Percentiles rank a stretch among this genome's conserved stretches.
phyloP scores from a whole-genome alignment of 805 yeast genomes.

The Candida succiphila region DNA sequence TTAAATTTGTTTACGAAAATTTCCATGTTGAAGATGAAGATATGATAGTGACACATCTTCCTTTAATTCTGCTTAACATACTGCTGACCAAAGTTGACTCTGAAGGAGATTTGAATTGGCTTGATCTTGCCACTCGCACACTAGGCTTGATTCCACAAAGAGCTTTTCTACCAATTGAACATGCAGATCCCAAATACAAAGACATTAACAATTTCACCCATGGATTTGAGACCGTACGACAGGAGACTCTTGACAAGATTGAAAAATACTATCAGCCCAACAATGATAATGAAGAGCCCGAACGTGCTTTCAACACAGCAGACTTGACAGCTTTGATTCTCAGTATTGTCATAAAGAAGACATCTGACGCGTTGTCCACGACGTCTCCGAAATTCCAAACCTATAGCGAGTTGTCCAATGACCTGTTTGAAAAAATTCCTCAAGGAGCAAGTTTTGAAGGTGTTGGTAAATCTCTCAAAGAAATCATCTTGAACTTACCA shows the following conservation, averaged over 20 bases:
- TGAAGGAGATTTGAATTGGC: constrained; percentile 21
- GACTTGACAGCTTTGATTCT: constrained; percentile 33
- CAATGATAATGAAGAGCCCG: constrained; percentile 2
- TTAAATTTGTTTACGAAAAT: constrained; percentile 48
- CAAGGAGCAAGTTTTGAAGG: constrained; percentile 6
- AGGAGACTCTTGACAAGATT: constrained; percentile 6
- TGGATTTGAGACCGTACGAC: constrained; percentile 7
- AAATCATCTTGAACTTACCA: constrained; percentile 17
- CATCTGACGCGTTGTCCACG: constrained; percentile 6
- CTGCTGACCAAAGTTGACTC: constrained; percentile 18
- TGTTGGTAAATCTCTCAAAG: constrained; percentile 20
- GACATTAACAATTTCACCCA: constrained; percentile 1
- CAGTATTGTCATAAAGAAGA: constrained; percentile 17
- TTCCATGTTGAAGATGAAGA: constrained; percentile 85
- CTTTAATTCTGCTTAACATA: constrained; percentile 48
- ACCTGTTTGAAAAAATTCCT: constrained; percentile 38
- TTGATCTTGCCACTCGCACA: constrained; percentile 30
- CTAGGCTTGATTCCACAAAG: constrained; percentile 52
- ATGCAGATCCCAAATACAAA: constrained; percentile 18
- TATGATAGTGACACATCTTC: constrained; percentile 67
- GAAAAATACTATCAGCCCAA: constrained; percentile 8
- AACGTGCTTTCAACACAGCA: constrained; percentile 31
- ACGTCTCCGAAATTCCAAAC: constrained; percentile 16
- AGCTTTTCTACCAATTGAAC: constrained; percentile 47
- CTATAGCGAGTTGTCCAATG: constrained; percentile 24